These are phyloP conservation scores for Cladosporium sphaerospermum DNA, from an alignment of 2,329 filamentous ascomycete genomes.

Conservation along the genomic window DNA sequence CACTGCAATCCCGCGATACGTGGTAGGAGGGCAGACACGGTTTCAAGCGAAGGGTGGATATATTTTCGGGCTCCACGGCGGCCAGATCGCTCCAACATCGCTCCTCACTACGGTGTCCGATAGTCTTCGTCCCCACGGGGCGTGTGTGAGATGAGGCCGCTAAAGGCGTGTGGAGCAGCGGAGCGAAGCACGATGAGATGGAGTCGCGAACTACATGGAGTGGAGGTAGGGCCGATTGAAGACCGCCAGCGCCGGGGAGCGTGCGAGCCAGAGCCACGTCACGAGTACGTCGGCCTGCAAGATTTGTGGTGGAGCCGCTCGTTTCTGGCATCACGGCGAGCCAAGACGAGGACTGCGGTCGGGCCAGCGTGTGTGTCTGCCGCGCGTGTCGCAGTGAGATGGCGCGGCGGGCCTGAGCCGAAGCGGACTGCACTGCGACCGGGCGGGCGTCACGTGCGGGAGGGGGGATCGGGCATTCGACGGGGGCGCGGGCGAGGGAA, in stretches of 20 bases:
- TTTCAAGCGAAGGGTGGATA: too few relatives aligned
- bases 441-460: slow-evolving; percentile 1
- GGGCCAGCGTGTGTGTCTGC: background rate
- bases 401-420: background rate
- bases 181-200: background rate
- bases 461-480: background rate
- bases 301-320: background rate
- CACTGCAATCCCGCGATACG: too few relatives aligned
- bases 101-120: too few relatives aligned
- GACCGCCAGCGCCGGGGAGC: background rate
- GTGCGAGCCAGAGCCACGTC: background rate
- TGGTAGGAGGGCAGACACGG: too few relatives aligned
- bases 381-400: background rate
- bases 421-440: background rate
- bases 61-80: too few relatives aligned
- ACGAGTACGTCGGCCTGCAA: background rate
- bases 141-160: background rate
- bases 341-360: background rate
- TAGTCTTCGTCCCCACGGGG: too few relatives aligned
- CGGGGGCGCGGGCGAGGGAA: background rate
- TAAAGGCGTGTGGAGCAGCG: background rate
- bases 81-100: too few relatives aligned
- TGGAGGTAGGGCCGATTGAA: background rate
- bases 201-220: background rate
- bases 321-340: background rate